These are phyloP conservation scores for Penicillium sp. DNA, from an alignment of 2,329 filamentous ascomycete genomes.

Conservation along the genomic window DNA sequence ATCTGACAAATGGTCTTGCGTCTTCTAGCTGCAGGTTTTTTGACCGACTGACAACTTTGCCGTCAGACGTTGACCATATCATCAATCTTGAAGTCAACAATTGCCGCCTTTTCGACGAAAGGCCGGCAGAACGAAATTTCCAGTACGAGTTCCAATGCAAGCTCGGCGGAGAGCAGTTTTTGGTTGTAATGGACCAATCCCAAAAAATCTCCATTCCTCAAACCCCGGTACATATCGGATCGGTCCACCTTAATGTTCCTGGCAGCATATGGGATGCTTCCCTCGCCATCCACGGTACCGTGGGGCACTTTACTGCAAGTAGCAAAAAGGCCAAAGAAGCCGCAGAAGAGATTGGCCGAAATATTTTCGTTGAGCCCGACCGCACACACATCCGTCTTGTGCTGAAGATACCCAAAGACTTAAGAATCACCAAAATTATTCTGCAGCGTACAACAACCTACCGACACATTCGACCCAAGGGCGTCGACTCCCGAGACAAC, in stretches of 20 bases:
- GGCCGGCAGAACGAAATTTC: constrained; percentile 24
- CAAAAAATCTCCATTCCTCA: constrained; percentile 25
- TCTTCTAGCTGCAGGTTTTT: constrained; percentile 25
- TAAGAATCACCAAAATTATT: constrained; percentile 31
- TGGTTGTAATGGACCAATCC: constrained; percentile 34
- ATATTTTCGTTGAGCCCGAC: constrained; percentile 35
- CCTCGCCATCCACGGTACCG: constrained; percentile 29
- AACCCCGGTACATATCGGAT: constrained; percentile 27
- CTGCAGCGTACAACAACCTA: constrained; percentile 38
- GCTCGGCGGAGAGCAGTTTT: constrained; percentile 26
- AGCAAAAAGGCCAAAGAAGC: constrained; percentile 28
- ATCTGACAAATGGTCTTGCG: not conserved
- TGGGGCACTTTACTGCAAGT: constrained; percentile 22
- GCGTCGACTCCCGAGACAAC: constrained; percentile 3
- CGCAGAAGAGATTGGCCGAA: constrained; percentile 33
- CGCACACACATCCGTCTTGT: constrained; percentile 29
- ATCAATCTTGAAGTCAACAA: constrained; percentile 32
- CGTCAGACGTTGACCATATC: constrained; percentile 41
- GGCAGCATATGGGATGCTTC: constrained; percentile 42
- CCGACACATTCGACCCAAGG: constrained; percentile 15
- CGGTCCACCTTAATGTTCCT: constrained; percentile 42
- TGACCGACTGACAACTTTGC: constrained; percentile 40
- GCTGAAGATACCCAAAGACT: constrained; percentile 25
- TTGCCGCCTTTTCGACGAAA: constrained; percentile 29
- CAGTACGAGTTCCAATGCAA: constrained; percentile 44